Evolutionary conservation across 208 protist genomes (phyloP), one percentile per base, ranked within the genome.

Genomic region (Kentomonas sorsogonicus): DNA sequence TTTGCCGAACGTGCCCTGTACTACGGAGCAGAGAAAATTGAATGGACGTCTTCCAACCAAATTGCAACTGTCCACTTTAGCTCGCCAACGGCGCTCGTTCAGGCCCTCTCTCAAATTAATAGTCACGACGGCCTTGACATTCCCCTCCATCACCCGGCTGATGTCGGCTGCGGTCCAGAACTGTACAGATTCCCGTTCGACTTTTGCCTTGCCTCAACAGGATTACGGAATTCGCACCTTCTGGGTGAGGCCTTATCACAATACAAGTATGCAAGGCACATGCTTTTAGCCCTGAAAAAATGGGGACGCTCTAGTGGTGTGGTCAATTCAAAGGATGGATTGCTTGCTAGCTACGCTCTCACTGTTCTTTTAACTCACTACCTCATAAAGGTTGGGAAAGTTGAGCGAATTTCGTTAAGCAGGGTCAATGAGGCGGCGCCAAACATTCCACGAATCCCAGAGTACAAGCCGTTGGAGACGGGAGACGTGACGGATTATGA

Each of bases 281-380:
- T 95, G 3, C 66, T 95, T 15, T 62, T 95, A 20, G 72, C 81
- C 3, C 36, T 95, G 29, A 93, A 93, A 60, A 91, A 87, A 41
- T 95, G 89, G 86, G 89, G 89, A 10, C 73, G 84, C 15, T 31
- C 74, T 0, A 81, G 83, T 66, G 86, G 83, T 0, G 76, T 90
- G 52, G 56, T 95, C 15, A 90, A 91, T 53, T 84, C 89, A 0
- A 90, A 92, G 48, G 89, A 95, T 57, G 89, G 89, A 9, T 72
- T 95, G 53, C 70, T 95, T 0, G 85, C 89, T 9, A 91, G 81
- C 55, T 95, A 95, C 44, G 85, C 83, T 0, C 27, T 93, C 23
- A 93, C 83, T 9, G 85, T 95, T 22, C 93, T 95, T 86, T 51
- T 88, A 34, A 72, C 75, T 40, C 89, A 95, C 66, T 93, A 89